Conservation (phyloP, 345 rosid genomes). For the Isatis tinctoria region DNA sequence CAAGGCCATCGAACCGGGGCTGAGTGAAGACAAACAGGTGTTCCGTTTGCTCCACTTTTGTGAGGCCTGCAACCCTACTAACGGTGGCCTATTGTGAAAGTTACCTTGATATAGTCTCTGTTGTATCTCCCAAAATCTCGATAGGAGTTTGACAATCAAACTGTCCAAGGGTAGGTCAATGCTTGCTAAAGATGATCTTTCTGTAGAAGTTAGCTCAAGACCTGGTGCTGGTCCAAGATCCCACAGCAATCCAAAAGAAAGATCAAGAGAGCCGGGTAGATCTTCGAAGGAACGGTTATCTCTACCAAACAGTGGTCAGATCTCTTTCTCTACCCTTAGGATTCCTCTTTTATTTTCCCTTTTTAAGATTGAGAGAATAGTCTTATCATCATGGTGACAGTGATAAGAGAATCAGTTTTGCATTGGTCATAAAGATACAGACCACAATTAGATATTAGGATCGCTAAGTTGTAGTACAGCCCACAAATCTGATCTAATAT, state of each 20-base stretch:
- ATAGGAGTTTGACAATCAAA: no score
- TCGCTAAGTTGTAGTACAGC: not conserved
- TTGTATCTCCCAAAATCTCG: no score
- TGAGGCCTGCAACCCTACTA: no score
- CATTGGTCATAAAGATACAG: not conserved
- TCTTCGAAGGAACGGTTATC: slow-evolving; percentile 63
- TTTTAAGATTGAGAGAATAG: not conserved
- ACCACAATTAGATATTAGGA: not conserved
- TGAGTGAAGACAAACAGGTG: no score
- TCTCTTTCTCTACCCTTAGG: not conserved
- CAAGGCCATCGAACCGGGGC: no score
- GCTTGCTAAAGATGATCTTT: slow-evolving; percentile 40
- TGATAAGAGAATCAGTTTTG: not conserved
- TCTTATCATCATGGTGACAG: not conserved
- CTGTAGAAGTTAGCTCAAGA: slow-evolving; percentile 50
- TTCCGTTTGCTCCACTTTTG: no score
- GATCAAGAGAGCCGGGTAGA: slow-evolving; percentile 49
- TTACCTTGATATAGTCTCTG: no score
- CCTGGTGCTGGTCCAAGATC: slow-evolving; percentile 56
- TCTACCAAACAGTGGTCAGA: slow-evolving; percentile 64
- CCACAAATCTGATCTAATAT: not conserved
- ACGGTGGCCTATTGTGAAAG: no score
- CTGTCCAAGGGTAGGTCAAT: slow-evolving; percentile 52
- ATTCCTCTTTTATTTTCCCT: not conserved
- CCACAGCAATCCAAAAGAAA: slow-evolving; percentile 89